Evolutionary conservation across 1,284 basidiomycete genomes (phyloP).

Genomic region (Neolentinus lepideus): DNA sequence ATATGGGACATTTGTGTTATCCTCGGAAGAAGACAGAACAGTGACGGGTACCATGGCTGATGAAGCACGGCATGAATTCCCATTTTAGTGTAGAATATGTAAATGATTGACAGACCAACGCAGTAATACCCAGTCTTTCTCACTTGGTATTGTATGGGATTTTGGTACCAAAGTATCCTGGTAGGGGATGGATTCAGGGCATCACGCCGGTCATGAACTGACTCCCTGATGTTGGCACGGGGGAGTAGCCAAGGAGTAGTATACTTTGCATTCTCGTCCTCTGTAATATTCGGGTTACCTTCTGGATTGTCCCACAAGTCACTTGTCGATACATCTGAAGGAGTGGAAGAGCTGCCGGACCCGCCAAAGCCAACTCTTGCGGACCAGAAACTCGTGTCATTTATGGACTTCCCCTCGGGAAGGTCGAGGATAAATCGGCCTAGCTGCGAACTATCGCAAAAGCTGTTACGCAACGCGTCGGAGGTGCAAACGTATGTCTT

Average conservation of each 20-base stretch:
- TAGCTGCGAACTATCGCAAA: constrained; percentile 64
- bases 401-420: constrained; percentile 49
- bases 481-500: constrained; percentile 91
- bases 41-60: constrained; percentile 83
- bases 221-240: neutral
- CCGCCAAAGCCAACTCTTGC: constrained; percentile 50
- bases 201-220: constrained; percentile 7
- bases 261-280: constrained; percentile 27
- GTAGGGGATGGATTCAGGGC: constrained; percentile 39
- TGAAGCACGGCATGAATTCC: constrained; percentile 5
- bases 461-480: constrained; percentile 58
- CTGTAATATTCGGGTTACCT: constrained; percentile 48
- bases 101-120: constrained; percentile 55
- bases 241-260: constrained; percentile 35
- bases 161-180: constrained; percentile 43
- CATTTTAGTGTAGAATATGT: constrained; percentile 1
- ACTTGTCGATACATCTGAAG: constrained; percentile 16
- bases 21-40: constrained; percentile 35
- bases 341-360: constrained; percentile 8
- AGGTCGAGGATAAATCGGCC: constrained; percentile 83
- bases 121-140: constrained; percentile 92
- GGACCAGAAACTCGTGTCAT: constrained; percentile 77
- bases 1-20: constrained; percentile 42
- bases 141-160: constrained; percentile 77
- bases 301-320: constrained; percentile 54